These are phyloP conservation scores for Ascochyta fabae DNA, from an alignment of 2,329 filamentous ascomycete species.

Conservation along the genomic window DNA sequence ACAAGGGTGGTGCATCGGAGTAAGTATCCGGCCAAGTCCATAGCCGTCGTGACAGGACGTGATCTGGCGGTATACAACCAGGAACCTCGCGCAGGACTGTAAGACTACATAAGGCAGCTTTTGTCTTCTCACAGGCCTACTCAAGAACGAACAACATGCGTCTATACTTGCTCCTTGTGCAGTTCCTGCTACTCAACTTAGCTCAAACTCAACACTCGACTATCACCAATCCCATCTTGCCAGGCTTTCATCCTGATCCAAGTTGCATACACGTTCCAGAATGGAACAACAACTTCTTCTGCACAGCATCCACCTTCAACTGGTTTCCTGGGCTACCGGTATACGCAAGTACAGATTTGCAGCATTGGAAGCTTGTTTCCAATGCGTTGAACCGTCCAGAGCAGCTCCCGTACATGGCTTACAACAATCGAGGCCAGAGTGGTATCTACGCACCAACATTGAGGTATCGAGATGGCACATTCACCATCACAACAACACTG, in stretches of 20 bases:
- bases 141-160: neutral
- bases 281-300: constrained; percentile 49
- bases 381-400: constrained; percentile 38
- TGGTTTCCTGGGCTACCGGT: constrained; percentile 56
- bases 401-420: constrained; percentile 45
- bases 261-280: constrained; percentile 52
- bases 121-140: no score
- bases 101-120: no score
- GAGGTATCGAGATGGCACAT: no score
- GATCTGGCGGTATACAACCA: no score
- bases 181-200: neutral
- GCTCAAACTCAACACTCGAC: neutral
- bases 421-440: constrained; percentile 9
- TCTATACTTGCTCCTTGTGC: neutral
- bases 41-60: no score
- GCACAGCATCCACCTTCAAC: constrained; percentile 55
- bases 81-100: no score
- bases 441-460: constrained; percentile 37
- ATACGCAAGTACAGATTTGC: constrained; percentile 54
- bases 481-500: no score
- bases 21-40: neutral
- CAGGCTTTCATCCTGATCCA: constrained; percentile 56
- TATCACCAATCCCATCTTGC: constrained; percentile 53
- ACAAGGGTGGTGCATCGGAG: neutral
- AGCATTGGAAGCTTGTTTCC: constrained; percentile 49